Base-by-base conservation (phyloP, 225 moss, liverwort and hornwort genomes). In the Sphagnum contortum region DNA sequence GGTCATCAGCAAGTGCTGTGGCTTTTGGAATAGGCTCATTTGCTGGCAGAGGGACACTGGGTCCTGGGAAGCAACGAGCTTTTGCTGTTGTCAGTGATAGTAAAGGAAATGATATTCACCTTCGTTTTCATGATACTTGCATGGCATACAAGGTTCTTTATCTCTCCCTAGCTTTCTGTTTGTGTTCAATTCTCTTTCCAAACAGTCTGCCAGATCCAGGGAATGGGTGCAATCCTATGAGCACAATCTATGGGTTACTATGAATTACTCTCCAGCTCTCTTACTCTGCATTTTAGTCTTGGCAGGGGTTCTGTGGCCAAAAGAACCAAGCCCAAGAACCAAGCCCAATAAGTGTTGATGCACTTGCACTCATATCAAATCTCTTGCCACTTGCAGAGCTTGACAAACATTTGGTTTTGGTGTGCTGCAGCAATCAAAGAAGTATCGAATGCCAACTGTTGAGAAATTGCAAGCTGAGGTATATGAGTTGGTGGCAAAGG, bases 1-100 rank as follows among this genome's bases (percentile, higher is more conserved):
- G 95, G 67, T 72, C 90, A 72, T 65, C 95, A 2, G 90, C 92
- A 9, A 92, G 90, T 77, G 86, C 88, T 14, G 92, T 88, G 69
- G 95, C 95, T 10, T 92, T 96, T 76, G 95, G 90, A 63, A 85
- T 92, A 79, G 90, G 95, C 5, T 76, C 92, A 76, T 92, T 96
- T 64, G 81, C 70, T 67, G 85, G 78, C 56, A 80, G 70, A 66
- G 92, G 95, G 46, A 72, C 51, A 6, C 69, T 96, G 64, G 92
- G 96, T 51, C 68, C 48, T 45, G 80, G 80, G 46, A 88, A 92
- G 48, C 85, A 87, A 48, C 90, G 88, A 57, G 90, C 96, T 44
- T 92, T 96, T 64, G 79, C 96, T 59, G 96, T 92, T 12, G 68
- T 96, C 62, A 88, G 86, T 0, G 90, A 96, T 75, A 92, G 76